These are phyloP conservation scores for Aaosphaeria arxii DNA, from an alignment of 2,329 filamentous ascomycete genomes.

Conservation along the genomic window DNA sequence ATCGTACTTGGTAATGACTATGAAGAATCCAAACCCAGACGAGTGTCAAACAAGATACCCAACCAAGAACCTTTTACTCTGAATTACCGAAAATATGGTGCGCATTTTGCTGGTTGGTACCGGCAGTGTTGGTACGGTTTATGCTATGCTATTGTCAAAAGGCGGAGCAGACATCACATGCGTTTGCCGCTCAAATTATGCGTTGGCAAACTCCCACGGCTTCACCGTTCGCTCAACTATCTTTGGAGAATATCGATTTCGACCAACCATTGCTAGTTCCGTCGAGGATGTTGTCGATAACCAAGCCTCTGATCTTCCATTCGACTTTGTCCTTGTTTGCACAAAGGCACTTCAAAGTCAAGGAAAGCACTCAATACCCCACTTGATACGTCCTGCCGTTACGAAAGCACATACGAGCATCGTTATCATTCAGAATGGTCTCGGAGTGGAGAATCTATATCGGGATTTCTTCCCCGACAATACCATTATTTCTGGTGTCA, in stretches of 20 bases:
- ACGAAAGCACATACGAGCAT: slow-evolving; percentile 42
- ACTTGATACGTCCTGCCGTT: slow-evolving; percentile 34
- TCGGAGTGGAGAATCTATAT: slow-evolving; percentile 54
- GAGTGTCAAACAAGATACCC: too few species aligned
- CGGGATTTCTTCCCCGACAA: slow-evolving; percentile 44
- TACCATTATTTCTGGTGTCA: slow-evolving; percentile 52
- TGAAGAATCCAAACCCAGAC: too few species aligned
- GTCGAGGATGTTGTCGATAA: neutral
- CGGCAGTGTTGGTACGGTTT: slow-evolving; percentile 34
- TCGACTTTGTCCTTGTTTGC: slow-evolving; percentile 42
- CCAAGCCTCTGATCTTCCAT: slow-evolving; percentile 11
- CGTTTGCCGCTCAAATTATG: slow-evolving; percentile 38
- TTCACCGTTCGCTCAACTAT: slow-evolving; percentile 21
- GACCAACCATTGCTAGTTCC: neutral
- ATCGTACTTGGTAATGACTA: too few species aligned
- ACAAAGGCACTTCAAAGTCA: slow-evolving; percentile 38
- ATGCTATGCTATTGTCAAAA: slow-evolving; percentile 29
- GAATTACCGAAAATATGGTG: neutral
- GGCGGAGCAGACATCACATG: slow-evolving; percentile 30
- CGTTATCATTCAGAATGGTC: slow-evolving; percentile 57
- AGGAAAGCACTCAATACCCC: slow-evolving; percentile 8
- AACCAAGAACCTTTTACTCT: neutral
- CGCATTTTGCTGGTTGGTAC: slow-evolving; percentile 30
- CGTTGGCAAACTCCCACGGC: slow-evolving; percentile 27
- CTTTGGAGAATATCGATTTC: slow-evolving; percentile 1